Evolutionary conservation across 1,139 yeast species (phyloP).

Genomic region (Saccharomyces hybrid): DNA sequence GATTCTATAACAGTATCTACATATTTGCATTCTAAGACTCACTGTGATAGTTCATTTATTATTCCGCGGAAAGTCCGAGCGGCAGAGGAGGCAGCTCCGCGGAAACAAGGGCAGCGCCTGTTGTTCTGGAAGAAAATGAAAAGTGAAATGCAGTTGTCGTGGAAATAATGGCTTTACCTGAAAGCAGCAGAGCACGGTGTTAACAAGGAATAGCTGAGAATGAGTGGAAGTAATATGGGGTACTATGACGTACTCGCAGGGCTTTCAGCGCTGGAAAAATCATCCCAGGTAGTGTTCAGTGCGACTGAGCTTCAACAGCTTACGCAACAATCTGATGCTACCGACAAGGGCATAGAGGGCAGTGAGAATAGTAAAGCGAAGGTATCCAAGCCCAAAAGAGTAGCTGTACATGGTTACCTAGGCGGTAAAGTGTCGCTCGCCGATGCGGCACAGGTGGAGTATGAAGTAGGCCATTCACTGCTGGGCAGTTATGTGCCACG

Average conservation of each 20-base stretch:
- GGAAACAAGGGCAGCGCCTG: neutral
- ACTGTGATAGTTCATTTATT: neutral
- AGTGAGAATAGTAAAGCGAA: conserved; percentile 6
- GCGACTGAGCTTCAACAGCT: conserved; percentile 22
- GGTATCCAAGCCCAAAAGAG: conserved; percentile 10
- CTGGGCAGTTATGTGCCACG: conserved; percentile 31
- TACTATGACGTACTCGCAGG: conserved; percentile 28
- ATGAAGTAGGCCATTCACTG: conserved; percentile 26
- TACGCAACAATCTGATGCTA: conserved; percentile 10
- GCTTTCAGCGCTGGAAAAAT: conserved; percentile 25
- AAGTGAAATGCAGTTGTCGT: neutral
- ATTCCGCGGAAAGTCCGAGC: neutral
- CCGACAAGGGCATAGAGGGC: conserved; percentile 7
- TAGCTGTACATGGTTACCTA: conserved; percentile 26
- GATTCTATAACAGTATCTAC: neutral
- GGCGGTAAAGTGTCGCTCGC: conserved; percentile 25
- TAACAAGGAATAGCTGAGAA: neutral
- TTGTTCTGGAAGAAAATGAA: neutral
- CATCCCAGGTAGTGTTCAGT: conserved; percentile 24
- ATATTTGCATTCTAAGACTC: neutral
- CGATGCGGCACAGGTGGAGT: conserved; percentile 20
- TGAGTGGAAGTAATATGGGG: conserved; percentile 6
- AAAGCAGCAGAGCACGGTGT: neutral
- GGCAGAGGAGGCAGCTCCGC: neutral
- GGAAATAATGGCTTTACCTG: neutral